Evolutionary conservation across 306 rosid genomes (phyloP).

Genomic region (Prunus persica): DNA sequence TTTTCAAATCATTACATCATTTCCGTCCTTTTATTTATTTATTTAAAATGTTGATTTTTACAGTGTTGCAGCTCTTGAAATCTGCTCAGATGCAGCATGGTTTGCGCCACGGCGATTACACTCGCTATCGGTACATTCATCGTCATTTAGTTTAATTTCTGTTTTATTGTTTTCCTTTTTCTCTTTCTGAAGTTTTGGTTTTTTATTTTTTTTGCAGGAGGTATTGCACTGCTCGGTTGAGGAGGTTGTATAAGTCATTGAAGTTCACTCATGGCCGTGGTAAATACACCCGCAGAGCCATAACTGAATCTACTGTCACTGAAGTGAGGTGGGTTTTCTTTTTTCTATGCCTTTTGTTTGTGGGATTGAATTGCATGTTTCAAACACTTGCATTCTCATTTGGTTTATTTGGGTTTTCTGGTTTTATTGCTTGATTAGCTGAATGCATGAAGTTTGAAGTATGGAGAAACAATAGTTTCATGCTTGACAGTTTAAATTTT

Average conservation of each 20-base stretch:
- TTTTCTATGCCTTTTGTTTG: neutral
- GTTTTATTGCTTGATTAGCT: neutral
- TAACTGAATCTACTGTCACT: conserved; percentile 73
- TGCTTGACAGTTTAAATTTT: conserved; percentile 24
- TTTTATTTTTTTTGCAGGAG: conserved; percentile 47
- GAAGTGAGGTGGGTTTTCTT: conserved; percentile 70
- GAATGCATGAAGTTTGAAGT: conserved; percentile 5
- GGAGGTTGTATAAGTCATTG: conserved; percentile 89
- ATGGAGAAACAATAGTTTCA: neutral
- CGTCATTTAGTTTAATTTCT: neutral
- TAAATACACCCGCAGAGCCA: conserved; percentile 56
- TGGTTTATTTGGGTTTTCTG: neutral
- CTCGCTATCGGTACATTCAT: conserved; percentile 73
- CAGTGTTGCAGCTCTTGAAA: conserved; percentile 92
- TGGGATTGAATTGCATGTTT: neutral
- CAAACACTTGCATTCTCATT: neutral
- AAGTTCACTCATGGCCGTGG: conserved; percentile 99
- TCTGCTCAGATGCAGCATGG: conserved; percentile 99
- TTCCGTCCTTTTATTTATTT: neutral
- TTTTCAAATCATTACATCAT: neutral
- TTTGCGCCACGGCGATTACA: conserved; percentile 84
- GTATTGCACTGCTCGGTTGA: conserved; percentile 91
- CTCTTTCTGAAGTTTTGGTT: neutral
- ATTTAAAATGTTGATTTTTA: neutral
- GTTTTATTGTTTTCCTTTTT: neutral